phyloP scores from a whole-genome alignment of 805 yeast genomes.

The Metschnikowia borealis region DNA sequence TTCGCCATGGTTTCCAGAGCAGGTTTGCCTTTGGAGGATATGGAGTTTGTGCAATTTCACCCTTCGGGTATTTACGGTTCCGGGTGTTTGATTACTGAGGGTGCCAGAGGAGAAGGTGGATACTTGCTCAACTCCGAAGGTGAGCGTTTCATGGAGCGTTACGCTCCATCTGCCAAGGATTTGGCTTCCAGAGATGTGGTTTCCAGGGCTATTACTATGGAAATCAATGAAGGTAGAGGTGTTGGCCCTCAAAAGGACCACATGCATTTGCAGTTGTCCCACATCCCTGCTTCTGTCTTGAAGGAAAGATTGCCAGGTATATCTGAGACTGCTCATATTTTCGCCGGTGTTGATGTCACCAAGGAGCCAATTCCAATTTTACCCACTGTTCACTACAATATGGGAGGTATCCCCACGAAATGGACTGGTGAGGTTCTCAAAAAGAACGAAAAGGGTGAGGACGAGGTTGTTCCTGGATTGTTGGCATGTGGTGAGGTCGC shows the following conservation, averaged over 20 bases:
- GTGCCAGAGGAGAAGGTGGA: slow-evolving; percentile 99
- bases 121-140: slow-evolving; percentile 94
- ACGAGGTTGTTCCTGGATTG: slow-evolving; percentile 86
- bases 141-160: slow-evolving; percentile 99
- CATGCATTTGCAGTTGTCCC: slow-evolving; percentile 89
- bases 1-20: slow-evolving; percentile 98
- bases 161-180: slow-evolving; percentile 98
- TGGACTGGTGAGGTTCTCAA: slow-evolving; percentile 94
- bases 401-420: slow-evolving; percentile 99
- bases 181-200: slow-evolving; percentile 98
- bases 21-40: slow-evolving; percentile 94
- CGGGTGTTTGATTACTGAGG: slow-evolving; percentile 98
- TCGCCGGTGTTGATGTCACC: slow-evolving; percentile 99
- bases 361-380: slow-evolving; percentile 98
- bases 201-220: slow-evolving; percentile 97
- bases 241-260: slow-evolving; percentile 96
- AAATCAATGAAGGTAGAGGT: slow-evolving; percentile 98
- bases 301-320: slow-evolving; percentile 98
- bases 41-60: slow-evolving; percentile 98
- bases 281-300: slow-evolving; percentile 85
- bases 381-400: slow-evolving; percentile 98
- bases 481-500: slow-evolving; percentile 99
- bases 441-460: slow-evolving; percentile 81
- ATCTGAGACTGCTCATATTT: slow-evolving; percentile 96
- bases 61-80: slow-evolving; percentile 99